phyloP scores from a whole-genome alignment of 768 basidiomycete species.

The Mycena rebaudengoi region DNA sequence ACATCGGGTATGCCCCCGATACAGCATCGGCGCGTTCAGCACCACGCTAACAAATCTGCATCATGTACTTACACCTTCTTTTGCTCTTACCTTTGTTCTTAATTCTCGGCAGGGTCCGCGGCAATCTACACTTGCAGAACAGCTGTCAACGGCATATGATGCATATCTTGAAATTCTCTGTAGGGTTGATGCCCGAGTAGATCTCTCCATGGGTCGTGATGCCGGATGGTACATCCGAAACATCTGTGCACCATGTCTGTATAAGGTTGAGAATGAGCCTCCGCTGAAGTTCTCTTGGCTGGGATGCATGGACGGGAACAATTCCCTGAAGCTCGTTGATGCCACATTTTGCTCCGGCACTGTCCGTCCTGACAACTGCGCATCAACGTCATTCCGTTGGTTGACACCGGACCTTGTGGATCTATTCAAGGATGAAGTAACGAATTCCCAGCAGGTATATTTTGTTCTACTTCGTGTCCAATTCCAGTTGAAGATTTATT shows the following conservation, averaged over 20 bases:
- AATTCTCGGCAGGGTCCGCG: background rate
- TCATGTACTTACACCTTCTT: conserved; percentile 9
- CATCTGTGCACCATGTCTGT: conserved; percentile 7
- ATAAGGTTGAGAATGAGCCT: background rate
- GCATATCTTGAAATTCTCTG: conserved; percentile 6
- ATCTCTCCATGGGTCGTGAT: background rate
- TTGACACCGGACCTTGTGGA: conserved; percentile 15
- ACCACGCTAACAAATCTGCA: conserved; percentile 27
- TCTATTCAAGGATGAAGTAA: conserved; percentile 19
- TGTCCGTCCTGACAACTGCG: conserved; percentile 6
- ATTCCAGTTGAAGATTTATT: background rate
- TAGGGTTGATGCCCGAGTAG: background rate
- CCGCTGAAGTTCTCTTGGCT: background rate
- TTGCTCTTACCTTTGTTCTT: too few species aligned
- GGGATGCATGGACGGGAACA: conserved; percentile 10
- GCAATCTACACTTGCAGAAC: background rate
- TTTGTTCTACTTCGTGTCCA: background rate
- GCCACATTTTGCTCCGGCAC: background rate
- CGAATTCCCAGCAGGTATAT: conserved; percentile 4
- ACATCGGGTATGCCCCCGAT: conserved; percentile 32
- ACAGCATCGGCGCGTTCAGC: conserved; percentile 30
- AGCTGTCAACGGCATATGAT: background rate
- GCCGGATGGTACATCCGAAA: background rate
- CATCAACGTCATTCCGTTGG: conserved; percentile 5
- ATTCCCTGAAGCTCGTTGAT: conserved; percentile 9